Evolutionary conservation across 2,329 filamentous ascomycete species (phyloP).

Genomic region (Diaporthe vexans): DNA sequence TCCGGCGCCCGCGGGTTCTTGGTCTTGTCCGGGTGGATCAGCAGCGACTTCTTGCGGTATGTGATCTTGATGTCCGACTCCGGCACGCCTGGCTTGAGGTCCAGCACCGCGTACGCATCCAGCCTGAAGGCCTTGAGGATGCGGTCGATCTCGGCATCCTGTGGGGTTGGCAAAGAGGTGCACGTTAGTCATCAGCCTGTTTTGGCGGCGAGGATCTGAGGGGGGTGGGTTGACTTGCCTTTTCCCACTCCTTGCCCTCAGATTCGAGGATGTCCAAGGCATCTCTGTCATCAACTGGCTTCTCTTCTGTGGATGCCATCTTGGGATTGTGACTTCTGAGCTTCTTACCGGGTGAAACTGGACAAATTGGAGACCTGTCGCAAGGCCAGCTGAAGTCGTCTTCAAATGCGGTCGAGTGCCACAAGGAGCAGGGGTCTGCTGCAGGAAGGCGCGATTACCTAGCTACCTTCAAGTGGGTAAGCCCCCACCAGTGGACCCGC

Average conservation of each 20-base stretch:
- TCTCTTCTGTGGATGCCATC: slow-evolving; percentile 66
- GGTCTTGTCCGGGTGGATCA: slow-evolving; percentile 99
- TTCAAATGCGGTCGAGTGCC: slow-evolving; percentile 16
- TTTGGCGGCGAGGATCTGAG: background rate
- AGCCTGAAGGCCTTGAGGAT: slow-evolving; percentile 91
- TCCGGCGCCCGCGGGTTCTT: slow-evolving; percentile 91
- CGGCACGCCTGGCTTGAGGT: slow-evolving; percentile 93
- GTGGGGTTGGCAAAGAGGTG: background rate
- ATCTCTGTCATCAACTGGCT: slow-evolving; percentile 63
- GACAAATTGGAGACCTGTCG: slow-evolving; percentile 32
- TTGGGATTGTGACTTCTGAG: slow-evolving; percentile 33
- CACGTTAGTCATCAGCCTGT: slow-evolving; percentile 4
- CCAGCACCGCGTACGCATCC: slow-evolving; percentile 88
- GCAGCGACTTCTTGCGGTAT: slow-evolving; percentile 97
- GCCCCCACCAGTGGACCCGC: slow-evolving; percentile 1
- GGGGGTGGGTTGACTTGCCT: slow-evolving; percentile 65
- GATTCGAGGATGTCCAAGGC: slow-evolving; percentile 85
- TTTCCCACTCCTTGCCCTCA: slow-evolving; percentile 91
- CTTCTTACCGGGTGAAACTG: slow-evolving; percentile 41
- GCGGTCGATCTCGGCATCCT: slow-evolving; percentile 96
- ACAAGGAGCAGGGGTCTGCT: slow-evolving; percentile 7
- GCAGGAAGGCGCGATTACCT: background rate
- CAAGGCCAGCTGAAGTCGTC: slow-evolving; percentile 29
- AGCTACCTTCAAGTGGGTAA: slow-evolving; percentile 17
- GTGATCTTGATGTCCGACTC: slow-evolving; percentile 95